Conservation (phyloP, 225 moss, liverwort and hornwort genomes). For the Neckera pumila region DNA sequence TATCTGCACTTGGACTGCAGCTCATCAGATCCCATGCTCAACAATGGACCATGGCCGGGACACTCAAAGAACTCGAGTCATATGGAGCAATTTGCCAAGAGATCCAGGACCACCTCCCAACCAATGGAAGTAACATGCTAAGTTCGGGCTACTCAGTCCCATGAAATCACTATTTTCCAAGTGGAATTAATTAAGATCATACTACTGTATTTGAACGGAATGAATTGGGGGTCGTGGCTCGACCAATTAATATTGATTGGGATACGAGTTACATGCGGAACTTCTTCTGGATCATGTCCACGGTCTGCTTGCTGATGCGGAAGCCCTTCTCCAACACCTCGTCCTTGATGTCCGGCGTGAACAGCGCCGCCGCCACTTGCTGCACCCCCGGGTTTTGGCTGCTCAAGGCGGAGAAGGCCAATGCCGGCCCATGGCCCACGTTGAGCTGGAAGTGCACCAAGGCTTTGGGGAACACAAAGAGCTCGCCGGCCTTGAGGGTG, state of each 20-base stretch:
- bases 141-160: too few species aligned
- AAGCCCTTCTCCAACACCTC: neutral
- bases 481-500: too few species aligned
- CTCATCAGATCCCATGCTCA: too few species aligned
- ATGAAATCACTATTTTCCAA: too few species aligned
- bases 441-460: too few species aligned
- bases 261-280: neutral
- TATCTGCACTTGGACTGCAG: too few species aligned
- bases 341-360: neutral
- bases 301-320: neutral
- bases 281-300: neutral
- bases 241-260: too few species aligned
- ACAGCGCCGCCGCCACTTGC: neutral
- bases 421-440: neutral
- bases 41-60: too few species aligned
- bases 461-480: too few species aligned
- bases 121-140: accelerated
- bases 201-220: too few species aligned
- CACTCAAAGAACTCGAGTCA: too few species aligned
- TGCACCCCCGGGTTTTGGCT: neutral
- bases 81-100: neutral
- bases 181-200: too few species aligned
- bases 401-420: neutral
- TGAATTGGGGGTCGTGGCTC: neutral
- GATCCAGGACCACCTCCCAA: neutral